phyloP scores from a whole-genome alignment of 208 protist species.

The Trypanosoma mega region DNA sequence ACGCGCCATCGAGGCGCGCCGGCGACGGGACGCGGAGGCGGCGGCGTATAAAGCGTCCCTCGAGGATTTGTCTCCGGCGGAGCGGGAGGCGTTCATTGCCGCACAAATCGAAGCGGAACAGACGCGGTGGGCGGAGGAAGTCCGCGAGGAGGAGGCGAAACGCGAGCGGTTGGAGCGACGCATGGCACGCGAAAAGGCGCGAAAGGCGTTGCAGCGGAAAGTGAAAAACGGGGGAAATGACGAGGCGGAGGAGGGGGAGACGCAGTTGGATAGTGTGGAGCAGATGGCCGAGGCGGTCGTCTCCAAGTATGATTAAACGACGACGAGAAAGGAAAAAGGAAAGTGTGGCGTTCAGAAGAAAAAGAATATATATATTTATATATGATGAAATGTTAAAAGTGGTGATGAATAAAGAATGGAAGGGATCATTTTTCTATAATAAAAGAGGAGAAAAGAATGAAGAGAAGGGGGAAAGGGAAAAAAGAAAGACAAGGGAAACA shows the following conservation, averaged over 20 bases:
- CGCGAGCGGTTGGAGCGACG: slow-evolving; percentile 30
- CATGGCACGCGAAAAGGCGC: slow-evolving; percentile 39
- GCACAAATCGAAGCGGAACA: slow-evolving; percentile 44
- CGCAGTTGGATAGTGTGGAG: background rate
- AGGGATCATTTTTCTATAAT: too few relatives aligned
- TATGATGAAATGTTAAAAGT: too few relatives aligned
- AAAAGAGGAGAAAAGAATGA: background rate
- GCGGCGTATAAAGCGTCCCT: slow-evolving; percentile 54
- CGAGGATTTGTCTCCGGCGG: slow-evolving; percentile 34
- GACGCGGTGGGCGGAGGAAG: slow-evolving; percentile 30
- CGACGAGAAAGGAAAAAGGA: background rate
- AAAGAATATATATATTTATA: too few relatives aligned
- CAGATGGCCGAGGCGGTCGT: slow-evolving; percentile 2
- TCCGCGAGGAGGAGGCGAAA: slow-evolving; percentile 30
- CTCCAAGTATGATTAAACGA: slow-evolving; percentile 13
- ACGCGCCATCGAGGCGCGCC: slow-evolving; percentile 42
- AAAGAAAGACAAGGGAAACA: background rate
- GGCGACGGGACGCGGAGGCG: slow-evolving; percentile 36
- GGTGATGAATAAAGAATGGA: too few relatives aligned
- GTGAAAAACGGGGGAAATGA: slow-evolving; percentile 35
- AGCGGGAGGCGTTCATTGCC: slow-evolving; percentile 45
- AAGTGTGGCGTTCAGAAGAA: too few relatives aligned
- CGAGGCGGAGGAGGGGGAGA: background rate
- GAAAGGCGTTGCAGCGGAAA: slow-evolving; percentile 28
- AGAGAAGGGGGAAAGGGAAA: background rate